Conservation (phyloP, 176 grass and related monocot species). For the Carex kokanica region DNA sequence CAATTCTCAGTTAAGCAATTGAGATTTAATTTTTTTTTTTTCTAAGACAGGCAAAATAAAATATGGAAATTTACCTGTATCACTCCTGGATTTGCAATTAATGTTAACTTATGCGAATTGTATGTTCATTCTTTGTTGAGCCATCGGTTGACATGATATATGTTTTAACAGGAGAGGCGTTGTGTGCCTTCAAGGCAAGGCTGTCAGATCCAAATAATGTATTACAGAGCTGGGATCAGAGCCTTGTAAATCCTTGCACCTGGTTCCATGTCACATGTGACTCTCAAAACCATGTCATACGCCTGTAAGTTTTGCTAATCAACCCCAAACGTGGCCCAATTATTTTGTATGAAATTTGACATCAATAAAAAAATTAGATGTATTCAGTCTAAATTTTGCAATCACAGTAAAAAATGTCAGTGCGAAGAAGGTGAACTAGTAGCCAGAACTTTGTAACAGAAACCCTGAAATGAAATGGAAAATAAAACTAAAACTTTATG, state of each 20-base stretch:
- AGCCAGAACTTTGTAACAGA: neutral
- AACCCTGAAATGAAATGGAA: neutral
- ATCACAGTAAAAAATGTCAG: neutral
- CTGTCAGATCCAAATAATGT: constrained; percentile 44
- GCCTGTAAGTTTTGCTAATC: constrained; percentile 30
- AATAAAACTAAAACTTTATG: neutral
- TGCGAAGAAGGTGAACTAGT: neutral
- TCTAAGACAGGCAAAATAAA: neutral
- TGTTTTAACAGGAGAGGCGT: constrained; percentile 30
- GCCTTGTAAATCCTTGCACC: constrained; percentile 49
- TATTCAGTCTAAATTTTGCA: neutral
- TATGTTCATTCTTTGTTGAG: neutral
- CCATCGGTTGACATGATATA: constrained; percentile 2
- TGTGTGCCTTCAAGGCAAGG: constrained; percentile 31
- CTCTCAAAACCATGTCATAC: constrained; percentile 33
- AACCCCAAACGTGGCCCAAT: neutral
- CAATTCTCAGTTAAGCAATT: neutral
- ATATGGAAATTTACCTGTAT: neutral
- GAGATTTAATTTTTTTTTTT: neutral
- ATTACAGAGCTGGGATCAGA: constrained; percentile 51
- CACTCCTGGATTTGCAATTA: neutral
- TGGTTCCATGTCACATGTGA: constrained; percentile 57
- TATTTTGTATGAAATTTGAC: neutral
- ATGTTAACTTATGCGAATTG: neutral
- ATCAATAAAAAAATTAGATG: neutral